phyloP scores from a whole-genome alignment of 768 basidiomycete genomes.

The Amanita inopinata region DNA sequence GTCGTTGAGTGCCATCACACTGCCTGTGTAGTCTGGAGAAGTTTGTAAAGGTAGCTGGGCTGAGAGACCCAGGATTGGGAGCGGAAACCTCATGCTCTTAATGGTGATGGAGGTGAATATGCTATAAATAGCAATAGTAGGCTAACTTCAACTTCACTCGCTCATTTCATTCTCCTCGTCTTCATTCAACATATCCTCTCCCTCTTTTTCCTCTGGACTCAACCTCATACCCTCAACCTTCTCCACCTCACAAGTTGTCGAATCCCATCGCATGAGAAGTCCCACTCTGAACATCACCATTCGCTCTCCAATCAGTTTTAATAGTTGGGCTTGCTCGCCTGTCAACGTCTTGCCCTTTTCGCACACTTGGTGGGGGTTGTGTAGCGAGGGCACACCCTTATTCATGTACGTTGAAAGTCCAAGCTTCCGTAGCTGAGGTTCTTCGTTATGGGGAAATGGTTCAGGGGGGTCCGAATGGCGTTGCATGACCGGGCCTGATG shows the following conservation, averaged over 20 bases:
- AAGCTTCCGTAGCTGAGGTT: constrained; percentile 89
- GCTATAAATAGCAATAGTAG: neutral
- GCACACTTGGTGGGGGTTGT: constrained; percentile 75
- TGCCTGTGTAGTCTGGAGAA: constrained; percentile 14
- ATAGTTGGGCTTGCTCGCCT: constrained; percentile 81
- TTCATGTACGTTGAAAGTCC: constrained; percentile 81
- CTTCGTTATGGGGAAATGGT: constrained; percentile 95
- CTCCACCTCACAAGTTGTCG: constrained; percentile 52
- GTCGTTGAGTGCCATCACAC: constrained; percentile 16
- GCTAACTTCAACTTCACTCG: too few relatives aligned
- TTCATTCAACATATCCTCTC: constrained; percentile 23
- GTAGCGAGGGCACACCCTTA: constrained; percentile 80
- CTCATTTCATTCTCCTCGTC: constrained; percentile 38
- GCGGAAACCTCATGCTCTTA: constrained; percentile 40
- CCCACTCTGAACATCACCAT: constrained; percentile 78
- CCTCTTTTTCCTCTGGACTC: constrained; percentile 21
- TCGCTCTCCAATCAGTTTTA: constrained; percentile 85
- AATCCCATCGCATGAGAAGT: constrained; percentile 67
- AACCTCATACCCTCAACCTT: constrained; percentile 42
- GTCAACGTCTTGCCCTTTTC: constrained; percentile 72
- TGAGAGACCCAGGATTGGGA: constrained; percentile 44
- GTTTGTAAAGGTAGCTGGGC: constrained; percentile 41
- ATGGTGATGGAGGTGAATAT: neutral
- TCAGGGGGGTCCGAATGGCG: constrained; percentile 72
- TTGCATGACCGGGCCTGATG: constrained; percentile 79